Conservation (phyloP, 768 basidiomycete species). For the Psilocybe subaeruginosa region DNA sequence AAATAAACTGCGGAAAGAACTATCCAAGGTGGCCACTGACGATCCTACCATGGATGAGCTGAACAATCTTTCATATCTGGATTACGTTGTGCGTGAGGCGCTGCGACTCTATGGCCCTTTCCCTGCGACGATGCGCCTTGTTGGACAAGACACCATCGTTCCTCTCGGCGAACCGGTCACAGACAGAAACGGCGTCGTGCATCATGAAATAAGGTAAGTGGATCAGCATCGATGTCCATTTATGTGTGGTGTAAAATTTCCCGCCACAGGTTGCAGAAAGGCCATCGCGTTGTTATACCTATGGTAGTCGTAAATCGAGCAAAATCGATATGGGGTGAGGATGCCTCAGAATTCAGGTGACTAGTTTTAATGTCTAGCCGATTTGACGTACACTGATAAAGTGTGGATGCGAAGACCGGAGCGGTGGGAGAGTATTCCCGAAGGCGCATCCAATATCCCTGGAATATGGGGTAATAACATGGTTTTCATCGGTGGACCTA, state of each 20-base stretch:
- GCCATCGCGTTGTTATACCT: conserved; percentile 47
- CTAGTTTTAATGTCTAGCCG: neutral
- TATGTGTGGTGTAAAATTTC: too few species aligned
- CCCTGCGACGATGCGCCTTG: conserved; percentile 41
- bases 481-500: conserved; percentile 64
- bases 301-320: conserved; percentile 54
- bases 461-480: conserved; percentile 53
- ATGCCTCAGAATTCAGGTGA: conserved; percentile 63
- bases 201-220: conserved; percentile 39
- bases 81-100: conserved; percentile 60
- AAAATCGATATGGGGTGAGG: conserved; percentile 60
- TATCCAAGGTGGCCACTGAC: conserved; percentile 50
- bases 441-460: conserved; percentile 46
- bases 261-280: conserved; percentile 37
- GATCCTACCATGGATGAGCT: conserved; percentile 71
- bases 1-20: conserved; percentile 58
- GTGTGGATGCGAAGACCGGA: conserved; percentile 49
- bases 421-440: conserved; percentile 56
- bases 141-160: conserved; percentile 52
- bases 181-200: conserved; percentile 43
- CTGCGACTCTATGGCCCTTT: conserved; percentile 60
- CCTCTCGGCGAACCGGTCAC: conserved; percentile 50
- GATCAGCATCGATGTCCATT: too few species aligned
- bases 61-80: conserved; percentile 66
- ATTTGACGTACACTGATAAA: neutral